Conservation (phyloP, 2,329 filamentous ascomycete genomes). For the Trichophyton schoenleinii region DNA sequence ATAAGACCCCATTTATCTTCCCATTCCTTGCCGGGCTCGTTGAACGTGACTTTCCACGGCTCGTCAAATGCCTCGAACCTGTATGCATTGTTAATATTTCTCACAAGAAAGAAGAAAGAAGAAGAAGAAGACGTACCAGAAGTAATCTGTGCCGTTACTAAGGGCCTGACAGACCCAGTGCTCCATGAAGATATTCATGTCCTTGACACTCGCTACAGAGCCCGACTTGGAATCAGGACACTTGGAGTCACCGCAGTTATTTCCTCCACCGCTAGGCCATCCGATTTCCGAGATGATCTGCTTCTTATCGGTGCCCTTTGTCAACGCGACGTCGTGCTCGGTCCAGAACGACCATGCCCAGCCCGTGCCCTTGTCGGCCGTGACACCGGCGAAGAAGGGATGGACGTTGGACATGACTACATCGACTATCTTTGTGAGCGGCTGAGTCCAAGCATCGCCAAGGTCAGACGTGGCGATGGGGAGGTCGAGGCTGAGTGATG, state of each 20-base stretch:
- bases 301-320: constrained; percentile 47
- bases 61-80: constrained; percentile 93
- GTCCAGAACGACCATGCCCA: constrained; percentile 85
- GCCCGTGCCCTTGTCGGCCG: constrained; percentile 51
- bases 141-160: constrained; percentile 76
- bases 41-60: constrained; percentile 76
- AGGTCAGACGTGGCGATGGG: constrained; percentile 80
- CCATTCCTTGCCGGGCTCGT: constrained; percentile 60
- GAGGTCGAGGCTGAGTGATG: constrained; percentile 51
- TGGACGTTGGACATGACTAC: constrained; percentile 95
- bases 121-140: constrained; percentile 48
- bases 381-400: constrained; percentile 80
- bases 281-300: constrained; percentile 85
- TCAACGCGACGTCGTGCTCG: constrained; percentile 52
- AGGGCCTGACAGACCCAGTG: constrained; percentile 74
- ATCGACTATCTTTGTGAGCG: constrained; percentile 60
- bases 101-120: neutral
- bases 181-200: constrained; percentile 77
- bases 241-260: constrained; percentile 52
- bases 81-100: neutral
- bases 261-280: constrained; percentile 78
- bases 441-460: constrained; percentile 69
- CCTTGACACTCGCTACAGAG: constrained; percentile 62
- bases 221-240: constrained; percentile 49
- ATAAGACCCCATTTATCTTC: constrained; percentile 94